Base-by-base conservation (phyloP, 257 asterid genomes). In the Verbena officinalis region DNA sequence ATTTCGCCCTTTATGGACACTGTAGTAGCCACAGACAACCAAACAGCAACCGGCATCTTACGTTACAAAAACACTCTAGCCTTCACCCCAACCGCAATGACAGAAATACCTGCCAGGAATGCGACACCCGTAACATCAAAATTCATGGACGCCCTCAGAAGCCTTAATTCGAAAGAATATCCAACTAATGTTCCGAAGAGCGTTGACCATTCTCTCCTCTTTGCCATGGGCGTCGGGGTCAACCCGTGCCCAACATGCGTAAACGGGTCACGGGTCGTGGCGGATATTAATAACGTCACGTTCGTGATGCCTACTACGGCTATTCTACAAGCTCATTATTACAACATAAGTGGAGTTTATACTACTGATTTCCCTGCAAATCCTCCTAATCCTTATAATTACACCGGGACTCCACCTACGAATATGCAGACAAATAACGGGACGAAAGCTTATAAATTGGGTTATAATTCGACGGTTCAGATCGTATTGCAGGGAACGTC, bases 1-100 rank as follows among this genome's bases (percentile, higher is more conserved):
- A 59, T 75, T 17, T 86, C 91, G 13, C 95, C 96, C 17, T 88
- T 86, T 42, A 86, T 81, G 95, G 96, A 85, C 86, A 83, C 91
- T 2, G 27, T 51, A 17, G 95, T 88, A 7, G 56, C 91, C 46
- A 78, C 75, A 1, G 95, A 88, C 70, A 78, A 86, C 61, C 89
- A 78, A 27, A 73, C 70, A 4, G 80, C 89, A 34, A 81, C 81
- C 0, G 96, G 76, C 5, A 31, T 49, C 45, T 14, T 88, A 30
- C 81, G 73, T 3, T 88, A 88, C 78, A 31, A 64, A 20, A 68
- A 65, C 55, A 73, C 77, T 3, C 20, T 49, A 15, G 72, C 82
- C 38, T 68, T 68, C 45, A 40, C 83, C 15, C 73, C 84, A 0
- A 56, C 83, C 2, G 9, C 11, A 67, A 68, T 78, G 56, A 65